A percentile compares a stretch with the other conserved stretches of the same genome.
phyloP scores from a whole-genome alignment of 2,329 filamentous ascomycete species.

The Cytospora leucostoma region DNA sequence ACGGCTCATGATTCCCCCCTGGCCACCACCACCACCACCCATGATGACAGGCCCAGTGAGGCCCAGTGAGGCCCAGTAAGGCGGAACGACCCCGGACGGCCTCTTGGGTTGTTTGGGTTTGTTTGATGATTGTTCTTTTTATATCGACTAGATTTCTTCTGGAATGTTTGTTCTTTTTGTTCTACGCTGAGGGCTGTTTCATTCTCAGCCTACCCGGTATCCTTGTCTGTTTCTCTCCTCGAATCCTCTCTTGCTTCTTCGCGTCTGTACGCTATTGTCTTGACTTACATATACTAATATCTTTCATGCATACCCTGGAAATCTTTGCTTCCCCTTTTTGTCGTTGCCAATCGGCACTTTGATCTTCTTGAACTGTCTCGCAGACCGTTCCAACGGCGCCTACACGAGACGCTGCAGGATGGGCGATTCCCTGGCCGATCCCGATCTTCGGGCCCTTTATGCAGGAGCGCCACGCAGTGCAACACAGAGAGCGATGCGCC shows the following conservation, averaged over 20 bases:
- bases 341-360: not conserved
- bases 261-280: not conserved
- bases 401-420: slow-evolving; percentile 22
- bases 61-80: not conserved
- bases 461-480: slow-evolving; percentile 19
- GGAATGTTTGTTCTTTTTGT: not conserved
- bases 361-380: not conserved
- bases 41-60: too few species aligned
- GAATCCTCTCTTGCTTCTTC: not conserved
- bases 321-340: not conserved
- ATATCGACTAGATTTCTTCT: slow-evolving; percentile 2
- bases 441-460: slow-evolving; percentile 19
- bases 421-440: not conserved
- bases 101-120: slow-evolving; percentile 25
- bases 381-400: slow-evolving; percentile 24
- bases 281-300: not conserved
- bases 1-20: slow-evolving; percentile 14
- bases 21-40: slow-evolving; percentile 2
- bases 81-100: not conserved
- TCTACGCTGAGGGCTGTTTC: not conserved
- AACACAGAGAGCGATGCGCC: slow-evolving; percentile 10
- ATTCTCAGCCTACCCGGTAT: slow-evolving; percentile 8
- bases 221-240: slow-evolving; percentile 1
- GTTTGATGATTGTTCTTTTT: slow-evolving; percentile 26
- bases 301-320: slow-evolving; percentile 19